Evolutionary conservation across 768 basidiomycete genomes (phyloP), one percentile per base, ranked within the genome.

Genomic region (Lepiota venenata): DNA sequence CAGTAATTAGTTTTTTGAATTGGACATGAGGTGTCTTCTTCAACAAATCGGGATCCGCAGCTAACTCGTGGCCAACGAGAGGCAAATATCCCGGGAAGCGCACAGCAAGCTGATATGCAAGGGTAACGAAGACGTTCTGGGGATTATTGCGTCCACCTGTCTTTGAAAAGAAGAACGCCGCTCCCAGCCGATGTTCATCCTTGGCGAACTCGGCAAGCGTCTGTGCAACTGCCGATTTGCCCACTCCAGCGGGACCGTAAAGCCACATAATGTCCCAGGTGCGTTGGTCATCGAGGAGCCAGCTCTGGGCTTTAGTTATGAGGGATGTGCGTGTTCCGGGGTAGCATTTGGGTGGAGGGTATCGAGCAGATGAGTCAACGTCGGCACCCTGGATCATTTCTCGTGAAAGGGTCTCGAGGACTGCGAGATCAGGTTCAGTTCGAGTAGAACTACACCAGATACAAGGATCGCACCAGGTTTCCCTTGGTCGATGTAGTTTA

Each of bases 201-300:
- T 15, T 4, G 0, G 39, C 35, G 8, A 40, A 40, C 15, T 37
- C 16, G 46, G 45, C 46, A 25, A 55, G 12, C 1, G 45, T 55
- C 39, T 47, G 37, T 4, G 53, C 35, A 14, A 55, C 35, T 6
- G 53, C 46, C 3, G 53, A 47, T 29, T 55, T 55, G 7, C 53
- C 53, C 4, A 40, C 41, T 2, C 53, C 53, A 18, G 53, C 37
- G 21, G 47, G 46, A 2, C 53, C 53, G 22, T n/a, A 27, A 9
- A 55, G 46, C 53, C 53, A 55, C 22, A 55, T 25, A 11, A 47
- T 47, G 21, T 47, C 41, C n/a, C 9, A 25, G 12, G 20, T 15
- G 2, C 43, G 21, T 10, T n/a, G 21, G 4, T 21, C 8, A 14
- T 25, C 32, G 6, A 38, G 21, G 10, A 54, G 37, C 52, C 52